A percentile compares a stretch with the other conserved stretches of the same genome.
Conservation (phyloP, 208 protist species). For the Wallacemonas collosoma region DNA sequence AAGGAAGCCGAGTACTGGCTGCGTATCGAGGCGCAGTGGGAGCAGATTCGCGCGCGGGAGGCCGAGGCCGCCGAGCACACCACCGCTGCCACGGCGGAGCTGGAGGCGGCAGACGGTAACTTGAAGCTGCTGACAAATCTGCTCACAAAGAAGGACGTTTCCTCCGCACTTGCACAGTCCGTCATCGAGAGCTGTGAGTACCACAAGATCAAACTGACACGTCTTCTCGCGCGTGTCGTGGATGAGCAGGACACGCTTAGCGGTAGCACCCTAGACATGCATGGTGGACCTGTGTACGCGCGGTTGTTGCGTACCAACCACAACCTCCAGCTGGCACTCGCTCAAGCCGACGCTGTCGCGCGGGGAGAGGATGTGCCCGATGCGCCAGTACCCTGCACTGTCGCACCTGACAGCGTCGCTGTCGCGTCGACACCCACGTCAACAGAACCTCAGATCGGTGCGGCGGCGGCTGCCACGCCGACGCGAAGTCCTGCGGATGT, state of each 20-base stretch:
- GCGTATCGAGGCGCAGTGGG: conserved; percentile 24
- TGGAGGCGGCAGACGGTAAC: conserved; percentile 52
- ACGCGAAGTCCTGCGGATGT: no score
- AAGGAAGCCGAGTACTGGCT: conserved; percentile 29
- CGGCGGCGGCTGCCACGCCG: no score
- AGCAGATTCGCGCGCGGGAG: conserved; percentile 30
- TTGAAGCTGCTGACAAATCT: conserved; percentile 60
- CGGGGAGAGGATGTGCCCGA: conserved; percentile 28
- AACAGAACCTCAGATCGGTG: no score
- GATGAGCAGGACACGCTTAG: conserved; percentile 30
- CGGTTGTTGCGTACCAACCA: conserved; percentile 2
- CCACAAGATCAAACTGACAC: conserved; percentile 62
- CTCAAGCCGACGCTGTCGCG: conserved; percentile 37
- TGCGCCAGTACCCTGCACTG: conserved; percentile 14
- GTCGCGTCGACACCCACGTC: no score
- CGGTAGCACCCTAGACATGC: conserved; percentile 38
- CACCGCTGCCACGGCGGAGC: conserved; percentile 34
- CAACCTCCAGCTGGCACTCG: conserved; percentile 21
- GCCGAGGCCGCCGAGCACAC: conserved; percentile 6
- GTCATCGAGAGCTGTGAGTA: conserved; percentile 74
- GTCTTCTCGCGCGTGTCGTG: conserved; percentile 38
- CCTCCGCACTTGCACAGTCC: conserved; percentile 50
- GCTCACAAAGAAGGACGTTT: conserved; percentile 45
- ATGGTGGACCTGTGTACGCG: conserved; percentile 9
- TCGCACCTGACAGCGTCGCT: conserved; percentile 8